Conservation (phyloP, 306 rosid species). For the Acacia acuminata region DNA sequence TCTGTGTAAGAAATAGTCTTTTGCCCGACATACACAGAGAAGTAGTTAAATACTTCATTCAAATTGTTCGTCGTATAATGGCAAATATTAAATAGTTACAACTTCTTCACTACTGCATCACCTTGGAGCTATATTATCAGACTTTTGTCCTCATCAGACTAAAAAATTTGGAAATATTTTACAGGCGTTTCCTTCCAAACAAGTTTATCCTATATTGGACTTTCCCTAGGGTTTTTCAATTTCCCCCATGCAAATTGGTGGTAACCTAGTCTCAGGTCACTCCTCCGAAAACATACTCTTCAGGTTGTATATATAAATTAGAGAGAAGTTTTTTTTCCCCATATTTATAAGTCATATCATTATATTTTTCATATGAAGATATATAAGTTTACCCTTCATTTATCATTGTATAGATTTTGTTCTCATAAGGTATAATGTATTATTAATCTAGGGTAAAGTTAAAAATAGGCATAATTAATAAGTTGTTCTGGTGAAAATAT, state of each 20-base stretch:
- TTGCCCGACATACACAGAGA: constrained; percentile 44
- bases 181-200: not conserved
- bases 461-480: too few relatives aligned
- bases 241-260: not conserved
- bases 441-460: too few relatives aligned
- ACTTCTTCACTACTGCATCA: not conserved
- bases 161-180: not conserved
- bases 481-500: too few relatives aligned
- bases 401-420: too few relatives aligned
- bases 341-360: too few relatives aligned
- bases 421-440: too few relatives aligned
- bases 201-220: not conserved
- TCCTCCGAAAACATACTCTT: too few relatives aligned
- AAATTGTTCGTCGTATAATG: constrained; percentile 37
- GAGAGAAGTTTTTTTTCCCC: too few relatives aligned
- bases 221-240: not conserved
- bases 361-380: too few relatives aligned
- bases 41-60: constrained; percentile 39
- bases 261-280: too few relatives aligned
- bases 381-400: too few relatives aligned
- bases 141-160: not conserved
- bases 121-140: not conserved
- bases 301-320: too few relatives aligned
- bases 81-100: constrained; percentile 18
- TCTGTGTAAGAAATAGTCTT: constrained; percentile 34